These are phyloP conservation scores for Saccharum spontaneum DNA, from an alignment of 176 grass and related monocot species.

Conservation along the genomic window DNA sequence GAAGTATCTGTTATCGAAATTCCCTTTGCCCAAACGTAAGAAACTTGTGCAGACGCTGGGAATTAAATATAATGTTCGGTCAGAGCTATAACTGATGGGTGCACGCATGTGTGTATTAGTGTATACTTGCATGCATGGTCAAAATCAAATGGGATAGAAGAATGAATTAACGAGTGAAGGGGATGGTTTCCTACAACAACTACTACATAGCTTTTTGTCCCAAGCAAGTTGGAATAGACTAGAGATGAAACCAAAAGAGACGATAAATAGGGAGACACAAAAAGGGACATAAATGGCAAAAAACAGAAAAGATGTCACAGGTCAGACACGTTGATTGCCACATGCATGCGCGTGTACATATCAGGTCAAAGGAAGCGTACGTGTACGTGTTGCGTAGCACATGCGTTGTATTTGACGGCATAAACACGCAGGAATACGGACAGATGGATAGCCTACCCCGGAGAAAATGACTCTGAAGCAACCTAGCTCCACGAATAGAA, in stretches of 20 bases:
- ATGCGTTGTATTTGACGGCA: constrained; percentile 7
- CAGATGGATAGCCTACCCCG: no score
- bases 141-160: background rate
- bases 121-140: background rate
- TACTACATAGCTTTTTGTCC: no score
- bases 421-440: background rate
- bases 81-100: constrained; percentile 10
- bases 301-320: no score
- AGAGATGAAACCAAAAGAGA: no score
- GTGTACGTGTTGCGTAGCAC: background rate
- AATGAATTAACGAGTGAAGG: background rate
- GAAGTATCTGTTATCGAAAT: background rate
- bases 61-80: background rate
- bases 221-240: no score
- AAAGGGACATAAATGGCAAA: no score
- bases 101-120: background rate
- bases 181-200: no score
- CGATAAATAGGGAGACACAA: no score
- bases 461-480: background rate
- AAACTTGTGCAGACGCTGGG: background rate
- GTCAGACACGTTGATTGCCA: no score
- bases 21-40: background rate
- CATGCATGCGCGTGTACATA: background rate
- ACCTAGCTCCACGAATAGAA: background rate
- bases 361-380: background rate